These are phyloP conservation scores for Pisolithus microcarpus DNA, from an alignment of 768 basidiomycete genomes.

Conservation along the genomic window DNA sequence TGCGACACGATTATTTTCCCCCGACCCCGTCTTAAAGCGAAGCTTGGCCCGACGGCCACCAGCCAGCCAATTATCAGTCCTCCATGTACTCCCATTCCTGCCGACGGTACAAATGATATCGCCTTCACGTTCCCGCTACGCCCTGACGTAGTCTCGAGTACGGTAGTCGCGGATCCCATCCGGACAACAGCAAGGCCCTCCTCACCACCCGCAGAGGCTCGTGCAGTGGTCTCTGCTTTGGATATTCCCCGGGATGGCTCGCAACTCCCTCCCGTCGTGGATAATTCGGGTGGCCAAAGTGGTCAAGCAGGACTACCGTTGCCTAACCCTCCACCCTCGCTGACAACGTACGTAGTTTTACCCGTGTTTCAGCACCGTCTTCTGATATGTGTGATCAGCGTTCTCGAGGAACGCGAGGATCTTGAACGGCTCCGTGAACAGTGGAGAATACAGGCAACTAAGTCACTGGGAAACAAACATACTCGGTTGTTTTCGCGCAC, in stretches of 20 bases:
- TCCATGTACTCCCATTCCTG: slow-evolving; percentile 37
- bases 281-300: neutral
- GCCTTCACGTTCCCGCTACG: slow-evolving; percentile 9
- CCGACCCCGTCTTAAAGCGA: slow-evolving; percentile 59
- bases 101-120: neutral
- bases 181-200: neutral
- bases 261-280: neutral
- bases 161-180: neutral
- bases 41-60: slow-evolving; percentile 23
- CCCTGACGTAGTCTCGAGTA: slow-evolving; percentile 17
- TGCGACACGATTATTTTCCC: slow-evolving; percentile 77
- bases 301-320: slow-evolving; percentile 49
- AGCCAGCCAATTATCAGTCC: slow-evolving; percentile 41
- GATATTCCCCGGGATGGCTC: slow-evolving; percentile 13
- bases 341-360: slow-evolving; percentile 33
- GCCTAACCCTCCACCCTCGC: slow-evolving; percentile 49
- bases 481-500: slow-evolving; percentile 57
- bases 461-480: slow-evolving; percentile 59
- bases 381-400: slow-evolving; percentile 33
- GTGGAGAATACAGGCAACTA: slow-evolving; percentile 59
- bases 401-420: slow-evolving; percentile 55
- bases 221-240: slow-evolving; percentile 10
- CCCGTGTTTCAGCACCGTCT: neutral
- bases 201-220: neutral
- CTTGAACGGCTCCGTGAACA: slow-evolving; percentile 56